Evolutionary conservation across 257 asterid species (phyloP).

Genomic region (Solanum peruvianum): DNA sequence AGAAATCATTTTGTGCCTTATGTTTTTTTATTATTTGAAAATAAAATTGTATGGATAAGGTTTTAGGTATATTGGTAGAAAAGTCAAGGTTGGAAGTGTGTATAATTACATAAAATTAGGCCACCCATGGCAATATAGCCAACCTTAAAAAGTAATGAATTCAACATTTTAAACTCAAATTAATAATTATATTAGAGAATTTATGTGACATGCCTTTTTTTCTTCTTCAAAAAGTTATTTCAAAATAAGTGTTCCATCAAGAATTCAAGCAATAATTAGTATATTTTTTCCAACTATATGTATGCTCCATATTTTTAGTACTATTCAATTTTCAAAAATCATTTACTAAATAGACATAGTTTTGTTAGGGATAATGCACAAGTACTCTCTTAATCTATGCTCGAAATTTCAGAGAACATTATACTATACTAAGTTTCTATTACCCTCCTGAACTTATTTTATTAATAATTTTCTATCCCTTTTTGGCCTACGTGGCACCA

Average conservation of each 20-base stretch:
- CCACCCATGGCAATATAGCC: background rate
- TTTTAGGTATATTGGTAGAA: background rate
- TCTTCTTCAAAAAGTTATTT: background rate
- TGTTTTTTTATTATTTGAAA: background rate
- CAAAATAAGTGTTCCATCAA: background rate
- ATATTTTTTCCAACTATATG: background rate
- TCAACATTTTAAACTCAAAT: background rate
- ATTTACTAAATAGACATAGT: background rate
- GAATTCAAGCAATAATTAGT: background rate
- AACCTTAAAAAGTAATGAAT: background rate
- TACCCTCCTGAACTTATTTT: no score
- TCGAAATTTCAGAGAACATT: no score
- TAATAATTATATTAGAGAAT: background rate
- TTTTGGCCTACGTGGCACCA: accelerated
- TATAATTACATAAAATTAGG: background rate
- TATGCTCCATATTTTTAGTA: no score
- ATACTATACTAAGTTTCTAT: no score
- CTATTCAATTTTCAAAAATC: background rate
- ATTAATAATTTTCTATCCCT: no score
- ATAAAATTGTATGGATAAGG: background rate
- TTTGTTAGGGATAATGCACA: no score
- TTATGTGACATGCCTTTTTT: background rate
- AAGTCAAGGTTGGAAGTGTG: background rate
- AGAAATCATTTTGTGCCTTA: background rate
- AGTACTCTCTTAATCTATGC: no score